Percentiles rank a stretch among this genome's conserved stretches.
These are phyloP conservation scores for Diplodia mutila DNA, from an alignment of 2,329 filamentous ascomycete species.

Conservation along the genomic window DNA sequence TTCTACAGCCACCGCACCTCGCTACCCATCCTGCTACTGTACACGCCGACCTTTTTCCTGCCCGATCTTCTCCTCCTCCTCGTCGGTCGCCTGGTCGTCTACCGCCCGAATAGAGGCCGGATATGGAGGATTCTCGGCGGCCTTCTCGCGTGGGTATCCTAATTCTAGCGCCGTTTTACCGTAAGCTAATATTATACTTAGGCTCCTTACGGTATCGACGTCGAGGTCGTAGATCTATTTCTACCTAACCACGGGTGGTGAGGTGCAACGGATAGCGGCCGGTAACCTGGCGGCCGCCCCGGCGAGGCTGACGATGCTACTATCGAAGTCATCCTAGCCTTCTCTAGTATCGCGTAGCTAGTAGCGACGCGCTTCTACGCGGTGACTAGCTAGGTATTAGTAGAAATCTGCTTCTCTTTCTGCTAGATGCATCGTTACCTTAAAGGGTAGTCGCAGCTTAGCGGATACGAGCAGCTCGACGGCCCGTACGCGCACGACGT, in stretches of 20 bases:
- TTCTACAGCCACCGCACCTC: slow-evolving; percentile 40
- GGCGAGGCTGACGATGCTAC: slow-evolving; percentile 43
- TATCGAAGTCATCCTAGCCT: slow-evolving; percentile 39
- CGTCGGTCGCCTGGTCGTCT: slow-evolving; percentile 37
- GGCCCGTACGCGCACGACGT: neutral
- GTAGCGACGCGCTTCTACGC: slow-evolving; percentile 38
- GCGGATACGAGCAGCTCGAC: slow-evolving; percentile 1
- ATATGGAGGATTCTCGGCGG: slow-evolving; percentile 32
- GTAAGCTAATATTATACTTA: slow-evolving; percentile 25
- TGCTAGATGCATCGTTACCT: slow-evolving; percentile 11
- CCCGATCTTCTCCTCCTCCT: slow-evolving; percentile 41
- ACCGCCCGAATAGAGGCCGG: slow-evolving; percentile 26
- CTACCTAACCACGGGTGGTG: slow-evolving; percentile 46
- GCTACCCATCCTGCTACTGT: slow-evolving; percentile 41
- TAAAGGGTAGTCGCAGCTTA: neutral
- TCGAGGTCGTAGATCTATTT: slow-evolving; percentile 45
- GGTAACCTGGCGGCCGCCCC: slow-evolving; percentile 42
- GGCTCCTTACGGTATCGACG: slow-evolving; percentile 38
- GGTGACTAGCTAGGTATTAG: slow-evolving; percentile 28
- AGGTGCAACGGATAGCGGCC: slow-evolving; percentile 45
- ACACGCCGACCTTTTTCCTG: slow-evolving; percentile 45
- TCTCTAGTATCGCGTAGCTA: slow-evolving; percentile 37
- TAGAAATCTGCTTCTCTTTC: slow-evolving; percentile 27
- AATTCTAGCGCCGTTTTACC: no score
- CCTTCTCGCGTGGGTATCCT: slow-evolving; percentile 36